These are phyloP conservation scores for Ustilago shanxiensis DNA, from an alignment of 1,284 basidiomycete genomes.

Conservation along the genomic window DNA sequence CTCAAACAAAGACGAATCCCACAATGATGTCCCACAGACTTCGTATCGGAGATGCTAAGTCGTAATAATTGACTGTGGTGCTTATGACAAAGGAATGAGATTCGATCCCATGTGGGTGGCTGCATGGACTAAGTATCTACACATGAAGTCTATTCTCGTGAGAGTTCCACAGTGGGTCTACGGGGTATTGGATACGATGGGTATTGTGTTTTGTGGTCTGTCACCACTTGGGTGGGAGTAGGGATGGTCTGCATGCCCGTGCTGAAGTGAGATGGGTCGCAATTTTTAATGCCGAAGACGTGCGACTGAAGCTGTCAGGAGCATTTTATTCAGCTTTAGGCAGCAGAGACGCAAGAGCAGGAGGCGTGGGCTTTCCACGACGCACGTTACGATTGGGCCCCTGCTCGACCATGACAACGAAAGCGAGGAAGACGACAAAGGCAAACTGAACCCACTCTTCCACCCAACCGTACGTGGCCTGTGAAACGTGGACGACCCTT, in stretches of 20 bases:
- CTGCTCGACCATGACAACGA: slow-evolving; percentile 56
- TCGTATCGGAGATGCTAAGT: neutral
- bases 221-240: neutral
- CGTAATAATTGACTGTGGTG: neutral
- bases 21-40: too few relatives aligned
- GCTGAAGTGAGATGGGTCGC: neutral
- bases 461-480: slow-evolving; percentile 56
- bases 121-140: neutral
- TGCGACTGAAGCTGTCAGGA: neutral
- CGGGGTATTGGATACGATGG: slow-evolving; percentile 12
- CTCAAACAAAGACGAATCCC: neutral
- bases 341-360: slow-evolving; percentile 11
- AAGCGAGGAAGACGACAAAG: slow-evolving; percentile 60
- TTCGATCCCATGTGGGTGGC: too few relatives aligned
- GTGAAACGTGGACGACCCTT: slow-evolving; percentile 47
- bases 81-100: neutral
- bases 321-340: slow-evolving; percentile 18
- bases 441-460: slow-evolving; percentile 61
- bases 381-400: slow-evolving; percentile 33
- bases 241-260: neutral
- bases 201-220: neutral
- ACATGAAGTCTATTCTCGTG: neutral
- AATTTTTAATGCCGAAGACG: neutral
- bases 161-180: neutral
- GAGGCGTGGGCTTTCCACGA: slow-evolving; percentile 10